phyloP scores from a whole-genome alignment of 2,329 filamentous ascomycete genomes.

The Cytospora chrysosperma region DNA sequence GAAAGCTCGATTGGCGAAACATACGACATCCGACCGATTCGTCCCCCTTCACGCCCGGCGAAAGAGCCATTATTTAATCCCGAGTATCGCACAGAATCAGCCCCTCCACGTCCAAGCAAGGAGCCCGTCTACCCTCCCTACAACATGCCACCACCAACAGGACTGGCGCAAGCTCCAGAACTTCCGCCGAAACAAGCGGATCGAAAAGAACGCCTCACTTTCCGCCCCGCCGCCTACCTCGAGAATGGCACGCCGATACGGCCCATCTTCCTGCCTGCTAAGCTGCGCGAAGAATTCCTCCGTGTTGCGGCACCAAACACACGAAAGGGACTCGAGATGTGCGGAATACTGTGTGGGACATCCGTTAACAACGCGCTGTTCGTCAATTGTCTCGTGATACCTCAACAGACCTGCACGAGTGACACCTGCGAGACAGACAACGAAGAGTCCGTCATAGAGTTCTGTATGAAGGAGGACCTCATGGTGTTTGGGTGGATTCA shows the following conservation, averaged over 20 bases:
- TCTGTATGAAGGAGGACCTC: conserved; percentile 79
- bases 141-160: conserved; percentile 10
- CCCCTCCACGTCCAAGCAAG: conserved; percentile 40
- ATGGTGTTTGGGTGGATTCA: conserved; percentile 96
- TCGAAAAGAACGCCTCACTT: conserved; percentile 66
- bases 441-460: conserved; percentile 81
- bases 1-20: conserved; percentile 27
- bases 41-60: conserved; percentile 33
- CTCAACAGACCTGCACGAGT: conserved; percentile 82
- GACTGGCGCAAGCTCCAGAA: conserved; percentile 4
- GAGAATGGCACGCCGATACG: conserved; percentile 86
- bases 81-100: conserved; percentile 28
- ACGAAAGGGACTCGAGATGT: conserved; percentile 80
- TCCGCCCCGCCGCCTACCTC: conserved; percentile 81
- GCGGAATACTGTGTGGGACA: conserved; percentile 89
- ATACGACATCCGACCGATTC: conserved; percentile 1
- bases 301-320: conserved; percentile 76
- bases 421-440: conserved; percentile 96
- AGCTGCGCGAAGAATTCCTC: conserved; percentile 73
- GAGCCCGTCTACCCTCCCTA: conserved; percentile 26
- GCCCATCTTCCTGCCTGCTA: conserved; percentile 79
- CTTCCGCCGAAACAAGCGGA: conserved; percentile 36
- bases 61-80: conserved; percentile 24
- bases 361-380: conserved; percentile 92
- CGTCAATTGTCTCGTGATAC: conserved; percentile 83